These are phyloP conservation scores for Albatrellus sp. DNA, from an alignment of 1,284 basidiomycete species.

Conservation along the genomic window DNA sequence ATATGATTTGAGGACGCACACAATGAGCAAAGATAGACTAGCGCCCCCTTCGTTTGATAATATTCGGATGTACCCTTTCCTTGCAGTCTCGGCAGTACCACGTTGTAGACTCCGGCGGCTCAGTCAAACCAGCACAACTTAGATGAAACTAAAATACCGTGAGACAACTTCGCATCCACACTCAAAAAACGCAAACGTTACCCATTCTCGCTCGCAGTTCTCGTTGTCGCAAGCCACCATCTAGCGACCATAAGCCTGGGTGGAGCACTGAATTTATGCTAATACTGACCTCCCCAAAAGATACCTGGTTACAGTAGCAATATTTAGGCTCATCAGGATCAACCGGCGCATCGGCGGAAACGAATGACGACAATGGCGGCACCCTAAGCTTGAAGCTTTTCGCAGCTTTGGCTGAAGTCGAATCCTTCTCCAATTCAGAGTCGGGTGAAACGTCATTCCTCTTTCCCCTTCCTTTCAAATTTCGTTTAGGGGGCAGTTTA, in stretches of 20 bases:
- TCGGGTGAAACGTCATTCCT: not conserved
- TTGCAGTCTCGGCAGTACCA: not conserved
- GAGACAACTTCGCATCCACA: slow-evolving; percentile 7
- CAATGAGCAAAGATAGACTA: not conserved
- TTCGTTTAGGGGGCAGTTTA: not conserved
- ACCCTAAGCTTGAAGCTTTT: slow-evolving; percentile 16
- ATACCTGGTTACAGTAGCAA: slow-evolving; percentile 68
- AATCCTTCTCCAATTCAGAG: slow-evolving; percentile 2
- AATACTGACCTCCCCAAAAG: slow-evolving; percentile 57
- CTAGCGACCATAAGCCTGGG: slow-evolving; percentile 23
- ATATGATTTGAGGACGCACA: no score
- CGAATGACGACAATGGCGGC: slow-evolving; percentile 13
- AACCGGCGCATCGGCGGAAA: slow-evolving; percentile 7
- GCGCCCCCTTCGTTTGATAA: not conserved
- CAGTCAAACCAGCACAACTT: not conserved
- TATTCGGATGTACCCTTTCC: not conserved
- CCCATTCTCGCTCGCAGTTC: slow-evolving; percentile 68
- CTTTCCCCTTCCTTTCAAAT: slow-evolving; percentile 7
- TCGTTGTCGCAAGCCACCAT: slow-evolving; percentile 77
- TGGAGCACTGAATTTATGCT: slow-evolving; percentile 5
- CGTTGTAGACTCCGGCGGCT: not conserved
- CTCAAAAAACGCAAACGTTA: slow-evolving; percentile 20
- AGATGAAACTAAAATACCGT: slow-evolving; percentile 51
- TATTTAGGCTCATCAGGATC: slow-evolving; percentile 49
- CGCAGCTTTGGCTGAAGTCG: not conserved